Evolutionary conservation across 1,284 basidiomycete species (phyloP).

Genomic region (Sporisorium graminicola): DNA sequence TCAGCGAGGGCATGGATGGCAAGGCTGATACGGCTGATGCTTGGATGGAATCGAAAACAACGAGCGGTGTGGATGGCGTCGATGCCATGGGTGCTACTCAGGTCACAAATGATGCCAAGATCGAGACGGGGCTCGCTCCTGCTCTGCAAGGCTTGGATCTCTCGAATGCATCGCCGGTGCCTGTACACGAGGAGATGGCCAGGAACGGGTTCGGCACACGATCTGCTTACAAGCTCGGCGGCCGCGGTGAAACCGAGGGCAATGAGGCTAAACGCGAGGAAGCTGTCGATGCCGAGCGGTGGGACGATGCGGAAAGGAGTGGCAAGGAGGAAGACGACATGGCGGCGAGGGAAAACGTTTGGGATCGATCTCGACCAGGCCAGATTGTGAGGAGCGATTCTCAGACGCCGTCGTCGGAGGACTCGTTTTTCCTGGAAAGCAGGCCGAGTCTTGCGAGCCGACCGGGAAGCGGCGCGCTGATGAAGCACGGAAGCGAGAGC

Average conservation of each 20-base stretch:
- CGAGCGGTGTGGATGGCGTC: neutral
- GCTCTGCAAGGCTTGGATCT: conserved; percentile 17
- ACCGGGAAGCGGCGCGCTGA: conserved; percentile 37
- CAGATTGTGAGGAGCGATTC: conserved; percentile 36
- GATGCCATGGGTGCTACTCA: neutral
- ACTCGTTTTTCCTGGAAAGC: conserved; percentile 39
- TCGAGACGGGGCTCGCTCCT: conserved; percentile 7
- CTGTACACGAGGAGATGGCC: conserved; percentile 46
- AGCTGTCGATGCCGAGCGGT: neutral
- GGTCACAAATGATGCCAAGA: neutral
- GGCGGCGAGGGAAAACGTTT: conserved; percentile 1
- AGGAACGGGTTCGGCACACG: conserved; percentile 47
- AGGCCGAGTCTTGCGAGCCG: conserved; percentile 29
- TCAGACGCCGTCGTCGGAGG: conserved; percentile 46
- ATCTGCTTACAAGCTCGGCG: conserved; percentile 33
- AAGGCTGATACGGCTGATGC: neutral
- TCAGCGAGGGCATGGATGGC: conserved; percentile 15
- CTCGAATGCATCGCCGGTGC: conserved; percentile 27
- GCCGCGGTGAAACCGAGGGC: neutral
- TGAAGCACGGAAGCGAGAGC: conserved; percentile 52
- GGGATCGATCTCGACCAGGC: conserved; percentile 20
- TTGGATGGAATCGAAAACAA: neutral
- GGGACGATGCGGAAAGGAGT: neutral
- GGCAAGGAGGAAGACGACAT: conserved; percentile 5
- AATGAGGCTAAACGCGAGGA: neutral